Evolutionary conservation across 176 grass and related monocot species (phyloP).

Genomic region (Cymbopogon citratus): DNA sequence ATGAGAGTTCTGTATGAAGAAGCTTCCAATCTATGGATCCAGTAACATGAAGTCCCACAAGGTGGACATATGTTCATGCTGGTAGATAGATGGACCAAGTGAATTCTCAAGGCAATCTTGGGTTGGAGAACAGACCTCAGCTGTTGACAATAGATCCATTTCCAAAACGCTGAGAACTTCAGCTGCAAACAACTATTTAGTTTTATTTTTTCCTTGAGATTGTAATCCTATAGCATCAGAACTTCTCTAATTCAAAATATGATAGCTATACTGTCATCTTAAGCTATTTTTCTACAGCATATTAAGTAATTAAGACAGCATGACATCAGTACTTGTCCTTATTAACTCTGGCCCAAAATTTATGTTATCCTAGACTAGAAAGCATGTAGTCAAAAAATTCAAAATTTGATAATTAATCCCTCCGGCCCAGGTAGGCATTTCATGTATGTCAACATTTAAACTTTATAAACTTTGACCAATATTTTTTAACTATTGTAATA

Average conservation of each 20-base stretch:
- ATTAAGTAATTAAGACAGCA: conserved; percentile 15
- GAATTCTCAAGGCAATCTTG: conserved; percentile 45
- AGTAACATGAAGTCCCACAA: conserved; percentile 58
- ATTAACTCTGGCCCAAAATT: background rate
- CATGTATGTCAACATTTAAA: background rate
- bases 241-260: background rate
- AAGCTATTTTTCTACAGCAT: conserved; percentile 23
- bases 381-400: background rate
- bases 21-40: conserved; percentile 56
- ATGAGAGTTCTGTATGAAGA: conserved; percentile 49
- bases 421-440: background rate
- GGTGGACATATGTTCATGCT: conserved; percentile 55
- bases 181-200: conserved; percentile 10
- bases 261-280: background rate
- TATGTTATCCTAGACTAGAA: background rate
- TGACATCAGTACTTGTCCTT: background rate
- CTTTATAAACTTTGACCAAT: background rate
- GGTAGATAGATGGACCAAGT: conserved; percentile 40
- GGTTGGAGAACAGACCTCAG: conserved; percentile 37
- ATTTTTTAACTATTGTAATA: background rate
- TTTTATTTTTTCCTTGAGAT: background rate
- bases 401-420: background rate
- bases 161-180: conserved; percentile 6
- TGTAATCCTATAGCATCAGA: conserved; percentile 1
- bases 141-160: conserved; percentile 18